These are phyloP conservation scores for Penicillium vulpinum DNA, from an alignment of 2,329 filamentous ascomycete genomes.

Conservation along the genomic window DNA sequence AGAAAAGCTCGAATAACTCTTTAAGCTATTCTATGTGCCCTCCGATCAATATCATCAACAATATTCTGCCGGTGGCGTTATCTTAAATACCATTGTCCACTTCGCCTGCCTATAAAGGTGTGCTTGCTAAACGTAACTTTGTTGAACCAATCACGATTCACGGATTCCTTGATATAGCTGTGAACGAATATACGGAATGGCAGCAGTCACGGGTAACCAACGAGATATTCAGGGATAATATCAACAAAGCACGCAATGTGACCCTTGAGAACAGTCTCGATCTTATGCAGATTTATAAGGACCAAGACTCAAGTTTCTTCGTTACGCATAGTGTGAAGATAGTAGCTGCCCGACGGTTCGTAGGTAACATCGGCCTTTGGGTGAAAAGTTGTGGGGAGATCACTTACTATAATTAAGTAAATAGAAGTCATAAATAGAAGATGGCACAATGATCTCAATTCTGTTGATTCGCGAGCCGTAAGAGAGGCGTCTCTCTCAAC, in stretches of 20 bases:
- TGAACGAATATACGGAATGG: constrained; percentile 29
- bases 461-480: no score
- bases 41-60: constrained; percentile 32
- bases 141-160: background rate
- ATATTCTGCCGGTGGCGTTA: constrained; percentile 24
- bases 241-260: constrained; percentile 27
- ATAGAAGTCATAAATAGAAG: no score
- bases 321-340: constrained; percentile 5
- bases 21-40: constrained; percentile 10
- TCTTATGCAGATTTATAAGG: constrained; percentile 5
- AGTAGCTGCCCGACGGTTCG: background rate
- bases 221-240: constrained; percentile 22
- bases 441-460: no score
- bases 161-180: constrained; percentile 23
- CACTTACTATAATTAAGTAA: no score
- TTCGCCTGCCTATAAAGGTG: background rate
- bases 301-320: constrained; percentile 1
- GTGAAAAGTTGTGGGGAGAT: no score
- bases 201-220: constrained; percentile 26
- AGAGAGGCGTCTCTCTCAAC: no score
- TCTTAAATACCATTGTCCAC: constrained; percentile 7
- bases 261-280: constrained; percentile 2
- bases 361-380: background rate
- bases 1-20: constrained; percentile 19
- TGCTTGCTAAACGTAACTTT: background rate